Base-by-base conservation (phyloP, 106 monocot genomes). In the Dendrobium huoshanense region DNA sequence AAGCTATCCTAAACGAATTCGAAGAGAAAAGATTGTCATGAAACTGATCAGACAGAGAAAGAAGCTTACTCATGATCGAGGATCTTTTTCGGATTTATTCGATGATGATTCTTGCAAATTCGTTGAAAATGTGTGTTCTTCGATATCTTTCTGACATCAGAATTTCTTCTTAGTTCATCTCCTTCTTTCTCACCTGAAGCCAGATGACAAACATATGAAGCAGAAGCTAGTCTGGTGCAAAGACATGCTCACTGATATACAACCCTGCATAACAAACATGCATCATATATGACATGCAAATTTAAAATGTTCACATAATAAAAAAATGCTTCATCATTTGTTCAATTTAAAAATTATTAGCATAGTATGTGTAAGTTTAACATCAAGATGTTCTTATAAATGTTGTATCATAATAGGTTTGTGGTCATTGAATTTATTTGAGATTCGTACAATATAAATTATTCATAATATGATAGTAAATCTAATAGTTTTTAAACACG, bases 131-230 rank as follows among this genome's bases (percentile, higher is more conserved):
- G 82, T 9, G 88, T 88, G 79, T 86, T 75, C 85, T 82, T 90
- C 41, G 88, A 55, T 77, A 91, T 91, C 80, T 86, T 81, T 6
- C 49, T 73, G 22, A 91, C 91, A 82, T 91, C 91, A 42, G 84
- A 84, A 40, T 91, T 91, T 72, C 90, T 83, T 70, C 84, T 84
- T n/a, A 88, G 73, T 72, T 91, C 90, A 78, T 91, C 90, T 3
- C 90, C 90, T 86, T 91, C 90, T 59, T 91, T 91, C 73, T 91
- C 90, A 10, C 90, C 90, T 5, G 90, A 91, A 45, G 90, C 88
- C 77, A 91, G 79, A 77, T 91, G 90, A 77, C 88, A 82, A n/a
- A 77, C 90, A 91, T 24, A 91, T 86, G n/a, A 91, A 91, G 67
- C 90, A 91, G 68, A 91, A 67, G 75, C 75, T 91, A 13, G 90